Conservation (phyloP, 1,284 basidiomycete species). For the Puccinia horiana region DNA sequence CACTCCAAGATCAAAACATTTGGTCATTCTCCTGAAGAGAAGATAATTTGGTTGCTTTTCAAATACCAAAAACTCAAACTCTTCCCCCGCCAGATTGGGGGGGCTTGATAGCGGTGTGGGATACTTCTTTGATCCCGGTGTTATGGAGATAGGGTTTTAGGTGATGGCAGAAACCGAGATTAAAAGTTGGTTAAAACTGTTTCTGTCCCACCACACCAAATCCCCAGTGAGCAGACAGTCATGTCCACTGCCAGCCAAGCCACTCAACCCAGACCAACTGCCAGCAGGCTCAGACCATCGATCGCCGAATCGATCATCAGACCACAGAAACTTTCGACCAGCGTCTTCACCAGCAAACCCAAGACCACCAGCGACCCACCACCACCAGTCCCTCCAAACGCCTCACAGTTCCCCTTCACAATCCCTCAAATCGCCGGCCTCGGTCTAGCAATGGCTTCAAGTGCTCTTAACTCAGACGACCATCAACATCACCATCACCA, state of each 20-base stretch:
- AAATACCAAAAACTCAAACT: no score
- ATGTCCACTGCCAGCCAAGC: not conserved
- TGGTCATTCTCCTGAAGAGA: no score
- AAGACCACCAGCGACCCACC: not conserved
- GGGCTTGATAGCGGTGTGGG: no score
- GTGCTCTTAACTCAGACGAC: not conserved
- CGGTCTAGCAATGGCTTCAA: constrained; percentile 24
- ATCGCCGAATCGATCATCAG: constrained; percentile 19
- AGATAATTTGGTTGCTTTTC: no score
- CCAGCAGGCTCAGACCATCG: not conserved
- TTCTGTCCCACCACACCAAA: not conserved
- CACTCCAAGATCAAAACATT: no score
- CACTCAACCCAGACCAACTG: not conserved
- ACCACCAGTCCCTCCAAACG: not conserved
- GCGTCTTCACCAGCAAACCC: constrained; percentile 22
- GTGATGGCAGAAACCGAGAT: no score
- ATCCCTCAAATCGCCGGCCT: not conserved
- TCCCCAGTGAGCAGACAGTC: not conserved
- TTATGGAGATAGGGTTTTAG: not conserved
- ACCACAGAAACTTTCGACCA: not conserved
- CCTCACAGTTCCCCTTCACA: not conserved
- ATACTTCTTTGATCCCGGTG: no score
- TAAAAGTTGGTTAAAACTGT: not conserved
- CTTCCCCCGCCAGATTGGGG: no score
- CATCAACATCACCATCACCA: constrained; percentile 19